Base-by-base conservation (phyloP, 352 stramenopile genomes). In the Pythium biforme region DNA sequence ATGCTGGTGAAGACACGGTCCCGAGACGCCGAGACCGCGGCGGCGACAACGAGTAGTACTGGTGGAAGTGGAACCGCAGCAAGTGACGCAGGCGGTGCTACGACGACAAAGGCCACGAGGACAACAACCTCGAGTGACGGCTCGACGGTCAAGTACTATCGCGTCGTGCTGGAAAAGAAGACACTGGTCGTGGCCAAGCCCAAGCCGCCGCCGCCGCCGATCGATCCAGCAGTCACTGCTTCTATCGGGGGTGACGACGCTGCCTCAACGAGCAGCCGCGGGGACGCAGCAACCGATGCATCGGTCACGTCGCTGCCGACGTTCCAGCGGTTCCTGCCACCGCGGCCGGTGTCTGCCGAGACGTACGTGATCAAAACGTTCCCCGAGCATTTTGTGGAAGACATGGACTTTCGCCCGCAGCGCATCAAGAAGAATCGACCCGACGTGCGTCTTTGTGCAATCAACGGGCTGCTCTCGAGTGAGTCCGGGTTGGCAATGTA, bases 91-190 rank as follows among this genome's bases (percentile, higher is more conserved):
- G 17, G 19, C n/a, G 19, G 9, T 14, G 20, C 55, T 14, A 62
- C 12, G 68, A 88, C 1, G 20, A 4, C 22, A n/a, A 34, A 12
- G 26, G 22, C 54, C 17, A 48, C 58, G 17, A 14, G 8, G 31
- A 37, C 31, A 11, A 37, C 31, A 11, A 11, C 37, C 37, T n/a
- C 37, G 37, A 12, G 37, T 4, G 37, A 43, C 37, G 37, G 37
- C 20, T 52, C 46, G 11, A 68, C 74, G 12, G 62, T 77, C 51
- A 78, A 74, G 23, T 94, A 93, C 55, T 95, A 87, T 54, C 81
- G 86, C 53, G 87, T 95, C 0, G 81, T 95, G 37, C 68, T 95
- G 15, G 87, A 95, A 61, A 94, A 90, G 51, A 88, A 89, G 53
- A 79, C 78, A 29, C 74, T 87, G 31, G 34, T 71, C 12, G 58